These are phyloP conservation scores for Linnemannia zychae DNA, from an alignment of 192 early-diverging fungal species.

Conservation along the genomic window DNA sequence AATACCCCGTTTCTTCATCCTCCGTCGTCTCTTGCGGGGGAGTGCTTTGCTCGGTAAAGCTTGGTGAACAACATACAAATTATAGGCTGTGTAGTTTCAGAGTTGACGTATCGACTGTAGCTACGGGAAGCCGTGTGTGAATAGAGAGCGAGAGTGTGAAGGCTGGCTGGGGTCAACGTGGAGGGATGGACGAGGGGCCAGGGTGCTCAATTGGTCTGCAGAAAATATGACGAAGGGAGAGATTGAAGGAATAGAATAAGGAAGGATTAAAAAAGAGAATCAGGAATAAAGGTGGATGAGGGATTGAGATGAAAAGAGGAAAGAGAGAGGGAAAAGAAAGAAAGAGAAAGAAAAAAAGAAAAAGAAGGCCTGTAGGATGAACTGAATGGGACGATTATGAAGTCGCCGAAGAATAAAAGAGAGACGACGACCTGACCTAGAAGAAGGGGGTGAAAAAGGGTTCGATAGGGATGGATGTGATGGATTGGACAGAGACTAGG, in stretches of 20 bases:
- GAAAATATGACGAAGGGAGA: not conserved
- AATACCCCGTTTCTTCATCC: too few relatives aligned
- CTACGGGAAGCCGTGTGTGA: too few relatives aligned
- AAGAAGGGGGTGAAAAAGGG: not conserved
- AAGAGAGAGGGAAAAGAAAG: not conserved
- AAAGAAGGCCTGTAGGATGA: slow-evolving; percentile 1
- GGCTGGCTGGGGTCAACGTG: too few relatives aligned
- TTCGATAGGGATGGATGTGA: slow-evolving; percentile 2
- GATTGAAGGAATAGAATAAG: not conserved
- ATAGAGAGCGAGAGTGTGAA: too few relatives aligned
- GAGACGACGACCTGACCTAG: not conserved
- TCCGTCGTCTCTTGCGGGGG: too few relatives aligned
- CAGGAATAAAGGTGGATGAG: not conserved
- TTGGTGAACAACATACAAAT: too few relatives aligned
- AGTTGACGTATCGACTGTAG: too few relatives aligned
- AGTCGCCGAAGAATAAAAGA: not conserved
- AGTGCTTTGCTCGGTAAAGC: too few relatives aligned
- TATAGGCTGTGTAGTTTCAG: too few relatives aligned
- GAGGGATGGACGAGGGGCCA: too few relatives aligned
- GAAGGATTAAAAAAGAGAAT: not conserved
- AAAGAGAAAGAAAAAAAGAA: not conserved
- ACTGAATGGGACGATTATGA: not conserved
- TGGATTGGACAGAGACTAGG: too few relatives aligned
- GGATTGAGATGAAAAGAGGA: not conserved
- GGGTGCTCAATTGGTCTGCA: too few relatives aligned